Conservation (phyloP, 352 stramenopile genomes). For the Globisporangium cystogenes region DNA sequence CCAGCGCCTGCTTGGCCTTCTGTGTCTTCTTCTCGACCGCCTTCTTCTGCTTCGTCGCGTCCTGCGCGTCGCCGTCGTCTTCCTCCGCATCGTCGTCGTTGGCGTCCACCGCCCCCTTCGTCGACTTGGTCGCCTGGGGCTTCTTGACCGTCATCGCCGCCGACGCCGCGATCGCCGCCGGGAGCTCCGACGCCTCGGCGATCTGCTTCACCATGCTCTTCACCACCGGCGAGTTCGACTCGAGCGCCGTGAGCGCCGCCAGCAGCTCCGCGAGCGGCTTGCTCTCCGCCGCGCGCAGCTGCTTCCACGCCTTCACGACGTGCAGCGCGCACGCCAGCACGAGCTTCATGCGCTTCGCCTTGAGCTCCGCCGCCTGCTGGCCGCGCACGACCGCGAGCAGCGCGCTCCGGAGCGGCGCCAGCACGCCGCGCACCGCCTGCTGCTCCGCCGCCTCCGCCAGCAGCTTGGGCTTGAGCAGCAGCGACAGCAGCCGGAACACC, state of each 20-base stretch:
- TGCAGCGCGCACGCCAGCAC: constrained; percentile 61
- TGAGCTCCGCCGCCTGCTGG: constrained; percentile 26
- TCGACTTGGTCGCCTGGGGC: constrained; percentile 2
- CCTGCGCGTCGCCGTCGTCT: constrained; percentile 6
- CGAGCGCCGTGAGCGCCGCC: constrained; percentile 34
- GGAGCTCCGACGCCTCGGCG: constrained; percentile 18
- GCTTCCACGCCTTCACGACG: constrained; percentile 56
- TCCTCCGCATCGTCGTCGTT: not conserved
- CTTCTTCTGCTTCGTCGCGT: constrained; percentile 11
- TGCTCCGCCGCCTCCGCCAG: constrained; percentile 31
- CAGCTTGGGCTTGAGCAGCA: constrained; percentile 52
- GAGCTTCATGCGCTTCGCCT: constrained; percentile 76
- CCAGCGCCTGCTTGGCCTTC: constrained; percentile 7
- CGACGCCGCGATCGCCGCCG: constrained; percentile 4
- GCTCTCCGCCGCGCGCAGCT: constrained; percentile 17
- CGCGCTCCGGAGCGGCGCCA: constrained; percentile 31
- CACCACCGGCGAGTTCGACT: constrained; percentile 58
- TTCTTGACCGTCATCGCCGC: constrained; percentile 7
- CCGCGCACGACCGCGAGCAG: constrained; percentile 37
- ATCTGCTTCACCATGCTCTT: constrained; percentile 74
- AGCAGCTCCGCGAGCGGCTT: constrained; percentile 38
- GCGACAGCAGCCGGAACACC: constrained; percentile 65
- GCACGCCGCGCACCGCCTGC: constrained; percentile 26
- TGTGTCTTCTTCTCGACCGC: constrained; percentile 7
- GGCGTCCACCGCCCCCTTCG: constrained; percentile 9